A percentile compares a stretch with the other conserved stretches of the same genome.
These are phyloP conservation scores for Fusarium sp. DNA, from an alignment of 2,329 filamentous ascomycete genomes.

Conservation along the genomic window DNA sequence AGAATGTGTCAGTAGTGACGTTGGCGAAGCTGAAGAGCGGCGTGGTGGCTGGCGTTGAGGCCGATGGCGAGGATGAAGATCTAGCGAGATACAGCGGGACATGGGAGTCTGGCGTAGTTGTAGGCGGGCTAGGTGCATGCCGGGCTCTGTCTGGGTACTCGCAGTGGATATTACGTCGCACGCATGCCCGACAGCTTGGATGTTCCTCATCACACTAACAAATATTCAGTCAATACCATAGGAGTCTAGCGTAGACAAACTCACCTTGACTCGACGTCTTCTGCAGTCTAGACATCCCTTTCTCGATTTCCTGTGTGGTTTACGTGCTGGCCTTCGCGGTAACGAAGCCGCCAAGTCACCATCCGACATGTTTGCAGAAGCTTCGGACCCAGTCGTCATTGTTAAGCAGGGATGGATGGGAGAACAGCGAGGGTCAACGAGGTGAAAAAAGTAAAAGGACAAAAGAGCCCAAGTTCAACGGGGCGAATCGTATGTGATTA, in stretches of 20 bases:
- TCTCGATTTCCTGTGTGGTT: background rate
- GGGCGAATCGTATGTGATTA: background rate
- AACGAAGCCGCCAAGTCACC: background rate
- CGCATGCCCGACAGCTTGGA: background rate
- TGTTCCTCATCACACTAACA: background rate
- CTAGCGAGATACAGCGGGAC: background rate
- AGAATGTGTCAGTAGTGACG: background rate
- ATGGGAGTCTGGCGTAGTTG: too few species aligned
- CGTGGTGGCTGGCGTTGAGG: background rate
- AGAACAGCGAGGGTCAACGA: background rate
- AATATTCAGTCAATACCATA: background rate
- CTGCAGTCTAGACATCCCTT: background rate
- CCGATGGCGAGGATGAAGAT: background rate
- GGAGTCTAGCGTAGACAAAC: background rate
- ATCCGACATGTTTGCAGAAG: background rate
- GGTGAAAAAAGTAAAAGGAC: background rate
- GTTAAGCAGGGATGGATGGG: background rate
- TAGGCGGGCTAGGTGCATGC: too few species aligned
- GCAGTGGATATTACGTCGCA: background rate
- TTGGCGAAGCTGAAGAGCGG: background rate
- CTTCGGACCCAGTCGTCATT: background rate
- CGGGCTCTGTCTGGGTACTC: background rate
- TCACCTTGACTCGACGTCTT: background rate
- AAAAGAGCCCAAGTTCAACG: background rate
- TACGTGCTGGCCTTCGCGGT: background rate